Percentiles rank a stretch among this genome's conserved stretches.
phyloP scores from a whole-genome alignment of 768 basidiomycete species.

The Mycena filopes region DNA sequence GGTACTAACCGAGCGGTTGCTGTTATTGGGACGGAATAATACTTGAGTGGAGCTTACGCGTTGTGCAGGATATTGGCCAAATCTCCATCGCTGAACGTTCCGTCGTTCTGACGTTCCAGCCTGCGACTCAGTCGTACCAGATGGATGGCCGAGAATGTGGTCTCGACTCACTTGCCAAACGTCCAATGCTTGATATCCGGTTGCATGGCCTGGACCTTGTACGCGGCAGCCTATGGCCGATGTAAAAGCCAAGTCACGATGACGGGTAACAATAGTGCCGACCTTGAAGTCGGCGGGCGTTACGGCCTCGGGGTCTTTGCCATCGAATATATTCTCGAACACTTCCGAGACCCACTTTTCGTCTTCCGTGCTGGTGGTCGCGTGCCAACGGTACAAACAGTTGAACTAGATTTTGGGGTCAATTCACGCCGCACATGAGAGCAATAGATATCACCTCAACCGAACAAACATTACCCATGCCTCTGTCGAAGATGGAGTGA shows the following conservation, averaged over 20 bases:
- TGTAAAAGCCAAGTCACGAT: background rate
- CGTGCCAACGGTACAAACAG: slow-evolving; percentile 86
- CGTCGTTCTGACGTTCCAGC: slow-evolving; percentile 67
- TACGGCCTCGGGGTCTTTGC: slow-evolving; percentile 59
- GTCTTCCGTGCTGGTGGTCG: slow-evolving; percentile 78
- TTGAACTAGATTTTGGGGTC: slow-evolving; percentile 68
- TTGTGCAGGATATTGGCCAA: slow-evolving; percentile 74
- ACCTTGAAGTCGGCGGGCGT: slow-evolving; percentile 38
- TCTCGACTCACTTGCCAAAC: slow-evolving; percentile 62
- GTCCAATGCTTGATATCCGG: slow-evolving; percentile 71
- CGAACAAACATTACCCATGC: slow-evolving; percentile 71
- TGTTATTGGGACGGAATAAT: background rate
- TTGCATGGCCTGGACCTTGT: slow-evolving; percentile 50
- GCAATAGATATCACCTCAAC: no score
- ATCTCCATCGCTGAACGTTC: slow-evolving; percentile 74
- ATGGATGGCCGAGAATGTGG: background rate
- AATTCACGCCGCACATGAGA: background rate
- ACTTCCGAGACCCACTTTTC: slow-evolving; percentile 72
- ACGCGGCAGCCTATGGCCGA: slow-evolving; percentile 61
- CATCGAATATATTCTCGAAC: slow-evolving; percentile 64
- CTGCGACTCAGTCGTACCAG: slow-evolving; percentile 45
- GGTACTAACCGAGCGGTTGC: slow-evolving; percentile 55
- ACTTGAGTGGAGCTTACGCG: slow-evolving; percentile 59
- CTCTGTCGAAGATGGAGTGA: slow-evolving; percentile 78
- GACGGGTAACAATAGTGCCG: background rate